phyloP scores from a whole-genome alignment of 2,329 filamentous ascomycete genomes.

The Ophiostoma tasmaniense region DNA sequence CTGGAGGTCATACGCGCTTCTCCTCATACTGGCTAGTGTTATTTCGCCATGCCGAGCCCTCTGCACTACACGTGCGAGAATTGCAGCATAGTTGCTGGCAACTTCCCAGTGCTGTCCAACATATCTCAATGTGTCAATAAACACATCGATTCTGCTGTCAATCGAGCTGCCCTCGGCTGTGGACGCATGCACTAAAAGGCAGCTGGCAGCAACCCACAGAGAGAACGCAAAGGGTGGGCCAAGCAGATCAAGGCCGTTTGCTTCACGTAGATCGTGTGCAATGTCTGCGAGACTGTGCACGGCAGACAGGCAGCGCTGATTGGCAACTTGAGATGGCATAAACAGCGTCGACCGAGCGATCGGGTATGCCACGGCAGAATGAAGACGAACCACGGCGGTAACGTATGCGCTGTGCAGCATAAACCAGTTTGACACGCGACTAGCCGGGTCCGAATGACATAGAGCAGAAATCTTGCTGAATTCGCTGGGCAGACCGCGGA shows the following conservation, averaged over 20 bases:
- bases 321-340: slow-evolving; percentile 76
- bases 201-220: slow-evolving; percentile 79
- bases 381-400: slow-evolving; percentile 78
- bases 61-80: slow-evolving; percentile 74
- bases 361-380: slow-evolving; percentile 86
- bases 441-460: slow-evolving; percentile 59
- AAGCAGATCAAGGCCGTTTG: slow-evolving; percentile 67
- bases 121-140: slow-evolving; percentile 71
- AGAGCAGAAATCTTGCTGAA: slow-evolving; percentile 76
- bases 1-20: slow-evolving; percentile 77
- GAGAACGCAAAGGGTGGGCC: slow-evolving; percentile 88
- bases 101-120: slow-evolving; percentile 83
- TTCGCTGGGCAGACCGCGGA: slow-evolving; percentile 71
- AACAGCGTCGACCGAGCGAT: slow-evolving; percentile 82
- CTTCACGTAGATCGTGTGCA: slow-evolving; percentile 67
- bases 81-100: slow-evolving; percentile 68
- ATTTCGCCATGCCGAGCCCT: slow-evolving; percentile 75
- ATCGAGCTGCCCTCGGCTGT: slow-evolving; percentile 44
- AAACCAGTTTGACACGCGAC: slow-evolving; percentile 73
- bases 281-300: slow-evolving; percentile 76
- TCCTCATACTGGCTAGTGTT: slow-evolving; percentile 82
- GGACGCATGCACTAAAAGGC: slow-evolving; percentile 83
- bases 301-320: slow-evolving; percentile 70
- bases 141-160: slow-evolving; percentile 68
- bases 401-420: slow-evolving; percentile 88